Percentiles rank a stretch among this genome's conserved stretches.
Evolutionary conservation across 495 filamentous ascomycete genomes (phyloP).

Genomic region (Durotheca rogersii): DNA sequence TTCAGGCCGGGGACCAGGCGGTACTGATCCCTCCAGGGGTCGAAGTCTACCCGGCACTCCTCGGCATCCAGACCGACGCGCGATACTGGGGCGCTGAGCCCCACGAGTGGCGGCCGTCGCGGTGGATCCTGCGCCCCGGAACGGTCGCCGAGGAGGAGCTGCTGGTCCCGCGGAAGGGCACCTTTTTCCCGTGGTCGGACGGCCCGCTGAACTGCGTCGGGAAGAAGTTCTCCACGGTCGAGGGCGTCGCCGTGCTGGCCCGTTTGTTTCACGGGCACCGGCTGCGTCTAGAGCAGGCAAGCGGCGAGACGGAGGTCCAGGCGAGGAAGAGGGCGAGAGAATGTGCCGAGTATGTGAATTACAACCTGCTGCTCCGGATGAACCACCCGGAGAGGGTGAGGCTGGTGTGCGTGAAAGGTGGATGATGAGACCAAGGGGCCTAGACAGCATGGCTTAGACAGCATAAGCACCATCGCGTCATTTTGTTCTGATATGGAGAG

Average conservation of each 20-base stretch:
- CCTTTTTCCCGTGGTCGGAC: conserved; percentile 52
- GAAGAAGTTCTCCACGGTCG: conserved; percentile 53
- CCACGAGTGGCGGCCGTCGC: conserved; percentile 36
- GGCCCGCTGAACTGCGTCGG: conserved; percentile 52
- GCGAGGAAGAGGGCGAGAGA: conserved; percentile 37
- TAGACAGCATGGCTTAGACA: no score
- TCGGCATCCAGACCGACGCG: conserved; percentile 30
- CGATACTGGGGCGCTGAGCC: conserved; percentile 33
- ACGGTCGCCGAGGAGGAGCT: conserved; percentile 25
- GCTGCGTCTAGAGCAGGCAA: conserved; percentile 25
- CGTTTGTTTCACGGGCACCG: conserved; percentile 41
- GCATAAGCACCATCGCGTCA: no score
- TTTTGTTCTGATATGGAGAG: no score
- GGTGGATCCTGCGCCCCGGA: conserved; percentile 30
- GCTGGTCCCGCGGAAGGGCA: conserved; percentile 37
- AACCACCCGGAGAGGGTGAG: no score
- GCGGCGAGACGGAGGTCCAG: conserved; percentile 35
- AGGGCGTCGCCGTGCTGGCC: conserved; percentile 52
- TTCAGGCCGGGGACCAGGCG: no score
- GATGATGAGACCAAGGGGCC: no score
- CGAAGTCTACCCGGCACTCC: no score
- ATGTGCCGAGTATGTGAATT: no score
- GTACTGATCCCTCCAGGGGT: no score
- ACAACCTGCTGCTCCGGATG: no score
- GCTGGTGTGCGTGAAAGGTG: no score